These are phyloP conservation scores for Juglanconis sp. DNA, from an alignment of 2,329 filamentous ascomycete genomes.

Conservation along the genomic window DNA sequence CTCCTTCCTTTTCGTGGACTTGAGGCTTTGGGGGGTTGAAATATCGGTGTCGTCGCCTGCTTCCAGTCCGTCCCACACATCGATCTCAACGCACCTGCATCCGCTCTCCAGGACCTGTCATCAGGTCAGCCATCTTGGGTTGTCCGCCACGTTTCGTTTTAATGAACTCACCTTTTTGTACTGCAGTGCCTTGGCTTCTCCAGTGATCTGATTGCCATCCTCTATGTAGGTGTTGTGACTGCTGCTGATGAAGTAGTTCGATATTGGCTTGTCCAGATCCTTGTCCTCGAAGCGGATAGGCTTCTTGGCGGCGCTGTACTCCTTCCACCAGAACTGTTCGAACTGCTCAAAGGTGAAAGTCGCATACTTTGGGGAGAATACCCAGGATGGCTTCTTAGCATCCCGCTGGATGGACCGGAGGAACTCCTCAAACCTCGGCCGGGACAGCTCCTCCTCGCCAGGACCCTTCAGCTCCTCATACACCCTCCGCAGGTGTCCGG, in stretches of 20 bases:
- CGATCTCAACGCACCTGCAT: conserved; percentile 90
- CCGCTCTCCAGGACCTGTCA: conserved; percentile 56
- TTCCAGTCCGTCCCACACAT: conserved; percentile 78
- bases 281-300: conserved; percentile 40
- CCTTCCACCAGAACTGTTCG: conserved; percentile 43
- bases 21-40: conserved; percentile 30
- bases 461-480: conserved; percentile 10
- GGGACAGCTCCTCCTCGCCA: conserved; percentile 2
- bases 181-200: conserved; percentile 70
- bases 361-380: conserved; percentile 31
- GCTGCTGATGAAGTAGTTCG: conserved; percentile 90
- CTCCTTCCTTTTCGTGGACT: conserved; percentile 33
- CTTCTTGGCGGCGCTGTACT: conserved; percentile 40
- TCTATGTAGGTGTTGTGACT: conserved; percentile 88
- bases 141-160: no score
- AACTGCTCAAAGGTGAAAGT: conserved; percentile 47
- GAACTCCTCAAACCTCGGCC: conserved; percentile 1
- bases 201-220: conserved; percentile 81
- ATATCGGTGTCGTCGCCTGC: conserved; percentile 29
- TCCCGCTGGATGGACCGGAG: conserved; percentile 5
- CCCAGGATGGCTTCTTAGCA: background rate
- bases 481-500: conserved; percentile 3
- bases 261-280: conserved; percentile 66
- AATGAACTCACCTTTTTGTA: conserved; percentile 57
- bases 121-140: conserved; percentile 36